phyloP scores from a whole-genome alignment of 176 grass and related monocot species.

The Zoysia japonica region DNA sequence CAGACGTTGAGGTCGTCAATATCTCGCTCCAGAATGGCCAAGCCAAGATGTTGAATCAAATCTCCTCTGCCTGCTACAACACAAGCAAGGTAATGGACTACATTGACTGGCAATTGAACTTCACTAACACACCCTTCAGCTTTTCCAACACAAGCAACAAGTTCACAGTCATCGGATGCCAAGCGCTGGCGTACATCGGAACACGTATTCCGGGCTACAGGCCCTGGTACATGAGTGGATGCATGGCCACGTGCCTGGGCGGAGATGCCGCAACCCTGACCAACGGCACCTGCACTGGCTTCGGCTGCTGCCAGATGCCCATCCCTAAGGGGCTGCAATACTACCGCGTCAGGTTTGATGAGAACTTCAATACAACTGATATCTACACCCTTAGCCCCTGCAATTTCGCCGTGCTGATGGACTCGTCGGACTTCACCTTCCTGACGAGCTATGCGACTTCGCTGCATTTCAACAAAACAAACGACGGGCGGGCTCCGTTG shows the following conservation, averaged over 20 bases:
- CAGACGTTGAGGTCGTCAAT: rapidly evolving
- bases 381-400: neutral
- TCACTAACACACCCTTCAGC: no score
- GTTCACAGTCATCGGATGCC: neutral
- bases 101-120: rapidly evolving
- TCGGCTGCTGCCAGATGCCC: slow-evolving; percentile 42
- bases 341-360: neutral
- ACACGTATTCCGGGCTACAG: no score
- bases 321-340: slow-evolving; percentile 29
- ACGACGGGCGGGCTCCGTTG: neutral
- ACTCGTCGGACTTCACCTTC: slow-evolving; percentile 13
- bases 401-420: slow-evolving; percentile 33
- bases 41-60: neutral
- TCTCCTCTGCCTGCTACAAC: neutral
- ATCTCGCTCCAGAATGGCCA: neutral
- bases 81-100: rapidly evolving
- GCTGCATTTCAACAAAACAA: no score
- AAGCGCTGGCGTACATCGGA: neutral
- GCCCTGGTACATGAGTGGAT: neutral
- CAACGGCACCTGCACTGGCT: slow-evolving; percentile 40
- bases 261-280: neutral
- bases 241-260: neutral
- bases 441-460: neutral
- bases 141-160: no score
- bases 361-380: neutral